These are phyloP conservation scores for Arthrocladium fulminans DNA, from an alignment of 2,329 filamentous ascomycete species.

Conservation along the genomic window DNA sequence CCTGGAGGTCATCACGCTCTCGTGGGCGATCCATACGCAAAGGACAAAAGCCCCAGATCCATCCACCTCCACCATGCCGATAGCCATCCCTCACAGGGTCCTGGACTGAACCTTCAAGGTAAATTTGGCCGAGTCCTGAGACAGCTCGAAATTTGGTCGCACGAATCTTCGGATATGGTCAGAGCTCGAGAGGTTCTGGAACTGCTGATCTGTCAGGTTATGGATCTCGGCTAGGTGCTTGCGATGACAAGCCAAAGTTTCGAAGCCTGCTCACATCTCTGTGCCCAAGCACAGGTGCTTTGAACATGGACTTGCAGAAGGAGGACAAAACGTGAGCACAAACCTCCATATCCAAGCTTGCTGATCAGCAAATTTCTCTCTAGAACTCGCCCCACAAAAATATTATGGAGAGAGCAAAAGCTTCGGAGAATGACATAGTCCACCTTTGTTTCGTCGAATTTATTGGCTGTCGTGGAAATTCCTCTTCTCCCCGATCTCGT, in stretches of 20 bases:
- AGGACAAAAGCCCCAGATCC: background rate
- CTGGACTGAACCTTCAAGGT: background rate
- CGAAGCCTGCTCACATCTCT: no score
- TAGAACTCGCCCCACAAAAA: no score
- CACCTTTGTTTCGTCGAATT: no score
- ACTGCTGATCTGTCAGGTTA: background rate
- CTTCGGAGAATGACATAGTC: no score
- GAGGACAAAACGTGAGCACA: no score
- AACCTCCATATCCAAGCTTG: no score
- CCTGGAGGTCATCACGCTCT: conserved; percentile 9
- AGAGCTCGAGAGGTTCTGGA: conserved; percentile 5
- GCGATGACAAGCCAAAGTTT: no score
- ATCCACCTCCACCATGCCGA: background rate
- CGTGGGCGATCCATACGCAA: background rate
- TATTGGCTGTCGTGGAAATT: background rate
- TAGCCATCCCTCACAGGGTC: background rate
- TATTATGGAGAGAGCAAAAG: no score
- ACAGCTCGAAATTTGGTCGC: conserved; percentile 12
- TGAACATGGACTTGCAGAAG: no score
- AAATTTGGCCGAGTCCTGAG: conserved; percentile 9
- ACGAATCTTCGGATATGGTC: conserved; percentile 9
- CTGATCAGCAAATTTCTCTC: no score
- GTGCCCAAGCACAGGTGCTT: no score
- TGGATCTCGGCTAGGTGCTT: background rate
- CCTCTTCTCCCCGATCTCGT: background rate